Evolutionary conservation across 2,329 filamentous ascomycete species (phyloP).

Genomic region (Claviceps citrina): DNA sequence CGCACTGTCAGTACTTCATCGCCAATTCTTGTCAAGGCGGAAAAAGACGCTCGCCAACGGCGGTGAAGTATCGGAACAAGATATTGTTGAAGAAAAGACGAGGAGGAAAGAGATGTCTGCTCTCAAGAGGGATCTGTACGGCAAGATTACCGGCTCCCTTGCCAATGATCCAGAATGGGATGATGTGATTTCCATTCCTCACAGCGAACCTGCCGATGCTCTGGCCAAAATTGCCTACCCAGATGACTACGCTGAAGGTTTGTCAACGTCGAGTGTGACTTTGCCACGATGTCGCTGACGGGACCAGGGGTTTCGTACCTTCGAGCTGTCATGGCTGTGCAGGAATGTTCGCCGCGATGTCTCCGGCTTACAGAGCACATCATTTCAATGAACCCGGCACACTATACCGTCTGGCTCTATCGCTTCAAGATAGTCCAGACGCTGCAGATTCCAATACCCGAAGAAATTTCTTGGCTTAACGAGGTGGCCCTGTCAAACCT

Average conservation of each 20-base stretch:
- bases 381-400: constrained; percentile 84
- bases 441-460: constrained; percentile 46
- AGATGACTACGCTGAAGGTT: constrained; percentile 71
- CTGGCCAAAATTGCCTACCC: constrained; percentile 88
- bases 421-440: constrained; percentile 63
- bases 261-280: constrained; percentile 9
- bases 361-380: constrained; percentile 75
- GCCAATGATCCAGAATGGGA: constrained; percentile 63
- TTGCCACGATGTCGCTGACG: constrained; percentile 1
- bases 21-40: constrained; percentile 27
- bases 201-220: constrained; percentile 69
- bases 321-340: constrained; percentile 76
- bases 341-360: constrained; percentile 68
- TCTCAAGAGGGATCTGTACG: constrained; percentile 37
- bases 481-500: constrained; percentile 65
- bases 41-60: constrained; percentile 15
- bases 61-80: constrained; percentile 20
- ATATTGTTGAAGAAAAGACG: constrained; percentile 30
- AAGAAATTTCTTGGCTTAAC: constrained; percentile 80
- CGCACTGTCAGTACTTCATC: constrained; percentile 28
- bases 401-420: constrained; percentile 98
- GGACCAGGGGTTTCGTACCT: constrained; percentile 72
- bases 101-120: constrained; percentile 36
- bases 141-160: constrained; percentile 27
- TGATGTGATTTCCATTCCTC: constrained; percentile 67